Conservation (phyloP, 1,284 basidiomycete species). For the Rhodotorula sp. region DNA sequence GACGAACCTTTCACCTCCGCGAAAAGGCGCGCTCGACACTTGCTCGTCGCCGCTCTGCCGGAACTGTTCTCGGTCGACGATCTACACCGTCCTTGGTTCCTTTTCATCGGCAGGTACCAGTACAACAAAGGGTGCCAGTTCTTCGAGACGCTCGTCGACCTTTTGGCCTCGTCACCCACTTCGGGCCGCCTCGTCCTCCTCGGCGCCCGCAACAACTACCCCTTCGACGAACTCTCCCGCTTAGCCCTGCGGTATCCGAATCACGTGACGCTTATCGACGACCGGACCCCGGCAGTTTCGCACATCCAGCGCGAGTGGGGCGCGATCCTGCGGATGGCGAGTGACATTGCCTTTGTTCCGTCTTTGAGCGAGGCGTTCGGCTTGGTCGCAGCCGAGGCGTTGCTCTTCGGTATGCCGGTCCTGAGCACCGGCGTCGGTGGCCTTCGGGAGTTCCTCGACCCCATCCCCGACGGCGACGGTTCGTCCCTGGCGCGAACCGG, state of each 20-base stretch:
- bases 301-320: constrained; percentile 17
- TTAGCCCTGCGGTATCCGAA: constrained; percentile 14
- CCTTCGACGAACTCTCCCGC: constrained; percentile 6
- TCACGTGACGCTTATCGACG: constrained; percentile 29
- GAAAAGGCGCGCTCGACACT: constrained; percentile 20
- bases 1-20: not conserved
- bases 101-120: constrained; percentile 37
- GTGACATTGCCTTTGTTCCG: constrained; percentile 30
- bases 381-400: constrained; percentile 34
- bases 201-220: constrained; percentile 36
- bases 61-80: constrained; percentile 15
- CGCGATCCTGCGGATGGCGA: constrained; percentile 25
- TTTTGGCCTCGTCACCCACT: not conserved
- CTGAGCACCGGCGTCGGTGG: constrained; percentile 31
- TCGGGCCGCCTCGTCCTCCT: constrained; percentile 27
- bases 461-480: not conserved
- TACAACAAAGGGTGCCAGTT: constrained; percentile 40
- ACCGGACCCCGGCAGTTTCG: constrained; percentile 5
- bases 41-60: constrained; percentile 17
- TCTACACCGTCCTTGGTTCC: constrained; percentile 13
- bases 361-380: constrained; percentile 33
- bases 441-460: constrained; percentile 26
- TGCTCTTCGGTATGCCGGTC: constrained; percentile 29
- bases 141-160: constrained; percentile 23
- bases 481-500: not conserved